A percentile compares a stretch with the other conserved stretches of the same genome.
These are phyloP conservation scores for Podospora fimiseda DNA, from an alignment of 495 filamentous ascomycete genomes.

Conservation along the genomic window DNA sequence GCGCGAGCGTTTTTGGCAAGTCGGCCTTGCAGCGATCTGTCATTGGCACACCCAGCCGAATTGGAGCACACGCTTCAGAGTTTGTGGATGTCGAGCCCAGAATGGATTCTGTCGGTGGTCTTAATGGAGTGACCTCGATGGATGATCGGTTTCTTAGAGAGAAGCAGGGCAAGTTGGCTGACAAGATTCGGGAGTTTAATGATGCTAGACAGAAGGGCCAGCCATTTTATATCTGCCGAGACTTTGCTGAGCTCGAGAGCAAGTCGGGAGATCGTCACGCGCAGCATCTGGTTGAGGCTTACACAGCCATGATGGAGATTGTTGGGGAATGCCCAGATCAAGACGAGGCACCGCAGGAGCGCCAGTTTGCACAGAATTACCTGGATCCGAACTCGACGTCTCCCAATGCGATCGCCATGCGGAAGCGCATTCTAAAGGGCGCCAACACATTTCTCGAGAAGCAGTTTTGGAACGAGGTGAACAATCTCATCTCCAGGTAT, in stretches of 20 bases:
- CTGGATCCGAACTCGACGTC: constrained; percentile 64
- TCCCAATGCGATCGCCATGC: constrained; percentile 50
- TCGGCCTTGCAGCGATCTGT: constrained; percentile 72
- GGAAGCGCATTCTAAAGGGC: constrained; percentile 69
- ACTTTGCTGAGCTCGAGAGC: constrained; percentile 65
- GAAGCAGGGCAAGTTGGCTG: constrained; percentile 71
- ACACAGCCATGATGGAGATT: constrained; percentile 68
- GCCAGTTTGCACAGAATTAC: constrained; percentile 70
- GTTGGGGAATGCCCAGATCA: constrained; percentile 56
- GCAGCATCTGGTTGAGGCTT: constrained; percentile 67
- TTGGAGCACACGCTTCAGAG: constrained; percentile 47
- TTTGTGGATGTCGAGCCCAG: constrained; percentile 65
- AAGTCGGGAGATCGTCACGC: constrained; percentile 59
- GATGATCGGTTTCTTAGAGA: constrained; percentile 69
- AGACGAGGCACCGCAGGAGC: constrained; percentile 56
- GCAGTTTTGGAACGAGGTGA: constrained; percentile 63
- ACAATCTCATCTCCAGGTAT: constrained; percentile 68
- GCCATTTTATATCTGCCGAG: constrained; percentile 61
- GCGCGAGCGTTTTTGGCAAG: constrained; percentile 63
- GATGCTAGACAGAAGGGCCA: constrained; percentile 56
- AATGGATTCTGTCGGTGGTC: constrained; percentile 33
- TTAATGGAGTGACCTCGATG: constrained; percentile 35
- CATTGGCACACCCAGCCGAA: constrained; percentile 65
- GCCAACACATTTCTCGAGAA: constrained; percentile 71
- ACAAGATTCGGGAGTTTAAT: constrained; percentile 72